phyloP scores from a whole-genome alignment of 1,284 basidiomycete species.

The Farysia itapuensis region DNA sequence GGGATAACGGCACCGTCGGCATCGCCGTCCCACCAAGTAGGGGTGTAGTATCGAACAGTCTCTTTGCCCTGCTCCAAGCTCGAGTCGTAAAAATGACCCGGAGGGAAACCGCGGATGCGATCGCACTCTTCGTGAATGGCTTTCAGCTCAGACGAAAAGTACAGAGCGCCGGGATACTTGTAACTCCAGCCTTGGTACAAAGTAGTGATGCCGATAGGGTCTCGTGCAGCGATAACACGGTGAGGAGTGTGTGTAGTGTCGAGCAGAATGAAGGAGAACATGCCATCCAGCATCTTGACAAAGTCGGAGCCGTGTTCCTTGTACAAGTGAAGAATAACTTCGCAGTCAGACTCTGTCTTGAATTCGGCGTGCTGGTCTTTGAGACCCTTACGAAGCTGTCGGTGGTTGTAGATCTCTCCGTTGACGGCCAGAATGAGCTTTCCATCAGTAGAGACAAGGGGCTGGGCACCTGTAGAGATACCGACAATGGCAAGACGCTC shows the following conservation, averaged over 20 bases:
- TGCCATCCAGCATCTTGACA: constrained; percentile 76
- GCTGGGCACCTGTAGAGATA: constrained; percentile 96
- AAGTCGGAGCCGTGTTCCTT: constrained; percentile 60
- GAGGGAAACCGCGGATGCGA: constrained; percentile 91
- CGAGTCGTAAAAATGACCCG: constrained; percentile 74
- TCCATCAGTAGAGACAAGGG: constrained; percentile 82
- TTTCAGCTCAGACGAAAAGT: constrained; percentile 96
- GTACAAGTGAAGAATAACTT: constrained; percentile 76
- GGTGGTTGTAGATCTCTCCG: constrained; percentile 99
- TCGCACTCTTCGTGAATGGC: constrained; percentile 90
- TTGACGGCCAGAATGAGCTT: constrained; percentile 89
- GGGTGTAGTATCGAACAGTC: constrained; percentile 59
- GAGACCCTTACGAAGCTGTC: constrained; percentile 74
- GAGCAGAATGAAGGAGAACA: constrained; percentile 97
- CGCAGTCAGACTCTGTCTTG: constrained; percentile 98
- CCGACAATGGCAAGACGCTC: constrained; percentile 86
- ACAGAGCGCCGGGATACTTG: constrained; percentile 78
- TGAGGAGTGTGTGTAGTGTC: constrained; percentile 88
- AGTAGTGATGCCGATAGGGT: constrained; percentile 97
- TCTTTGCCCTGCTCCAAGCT: constrained; percentile 55
- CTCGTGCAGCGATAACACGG: constrained; percentile 89
- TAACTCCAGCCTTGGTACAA: constrained; percentile 95
- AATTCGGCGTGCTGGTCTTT: constrained; percentile 70
- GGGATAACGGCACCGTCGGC: constrained; percentile 68
- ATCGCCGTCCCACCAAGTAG: constrained; percentile 60